Conservation (phyloP, 2,329 filamentous ascomycete genomes). For the Amauroascus niger region DNA sequence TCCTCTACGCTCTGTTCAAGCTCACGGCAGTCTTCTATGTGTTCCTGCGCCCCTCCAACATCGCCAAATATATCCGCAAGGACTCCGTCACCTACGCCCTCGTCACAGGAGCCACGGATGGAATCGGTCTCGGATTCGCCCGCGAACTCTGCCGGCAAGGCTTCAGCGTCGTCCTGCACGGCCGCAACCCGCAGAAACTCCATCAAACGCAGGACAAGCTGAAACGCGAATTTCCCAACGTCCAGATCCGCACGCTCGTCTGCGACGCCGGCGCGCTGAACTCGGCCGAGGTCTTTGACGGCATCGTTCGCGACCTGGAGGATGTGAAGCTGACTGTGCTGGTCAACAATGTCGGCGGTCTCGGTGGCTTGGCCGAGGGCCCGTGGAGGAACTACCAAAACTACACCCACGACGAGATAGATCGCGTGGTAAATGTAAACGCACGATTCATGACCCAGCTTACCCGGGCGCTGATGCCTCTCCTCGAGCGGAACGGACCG, state of each 20-base stretch:
- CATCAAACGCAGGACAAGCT: conserved; percentile 35
- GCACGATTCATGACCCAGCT: conserved; percentile 43
- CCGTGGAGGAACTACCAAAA: conserved; percentile 32
- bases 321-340: conserved; percentile 43
- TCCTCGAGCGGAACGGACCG: conserved; percentile 35
- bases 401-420: conserved; percentile 31
- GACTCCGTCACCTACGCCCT: conserved; percentile 36
- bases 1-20: conserved; percentile 9
- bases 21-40: conserved; percentile 11
- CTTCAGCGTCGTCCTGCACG: conserved; percentile 51
- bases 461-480: conserved; percentile 39
- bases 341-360: conserved; percentile 49
- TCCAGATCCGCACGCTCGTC: conserved; percentile 35
- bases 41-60: conserved; percentile 17
- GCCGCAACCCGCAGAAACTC: conserved; percentile 45
- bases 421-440: conserved; percentile 41
- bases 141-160: conserved; percentile 43
- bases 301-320: conserved; percentile 24
- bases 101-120: conserved; percentile 47
- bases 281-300: conserved; percentile 19
- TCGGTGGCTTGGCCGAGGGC: conserved; percentile 12
- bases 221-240: conserved; percentile 30
- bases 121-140: conserved; percentile 46
- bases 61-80: conserved; percentile 18
- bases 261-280: conserved; percentile 35